phyloP scores from a whole-genome alignment of 768 basidiomycete species.

The Russula abietina region DNA sequence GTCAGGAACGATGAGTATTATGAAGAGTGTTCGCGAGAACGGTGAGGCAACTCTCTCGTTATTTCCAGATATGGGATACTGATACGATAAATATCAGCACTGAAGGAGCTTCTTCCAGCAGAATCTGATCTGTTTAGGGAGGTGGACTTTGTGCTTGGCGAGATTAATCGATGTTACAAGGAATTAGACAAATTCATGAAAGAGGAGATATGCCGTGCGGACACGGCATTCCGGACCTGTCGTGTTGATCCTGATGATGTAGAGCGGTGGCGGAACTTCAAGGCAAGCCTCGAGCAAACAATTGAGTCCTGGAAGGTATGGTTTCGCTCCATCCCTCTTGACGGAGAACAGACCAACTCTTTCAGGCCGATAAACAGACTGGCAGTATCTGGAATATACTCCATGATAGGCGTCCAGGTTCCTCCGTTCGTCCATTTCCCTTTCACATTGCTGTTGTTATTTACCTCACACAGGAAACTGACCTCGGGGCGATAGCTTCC shows the following conservation, averaged over 20 bases:
- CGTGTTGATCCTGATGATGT: neutral
- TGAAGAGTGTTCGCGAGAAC: neutral
- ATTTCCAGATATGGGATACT: neutral
- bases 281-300: neutral
- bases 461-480: neutral
- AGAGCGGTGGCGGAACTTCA: neutral
- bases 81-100: neutral
- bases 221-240: neutral
- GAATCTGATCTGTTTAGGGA: neutral
- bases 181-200: neutral
- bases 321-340: neutral
- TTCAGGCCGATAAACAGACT: neutral
- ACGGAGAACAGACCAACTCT: neutral
- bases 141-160: neutral
- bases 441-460: neutral
- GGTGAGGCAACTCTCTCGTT: neutral
- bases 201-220: neutral
- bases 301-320: neutral
- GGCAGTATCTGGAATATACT: neutral
- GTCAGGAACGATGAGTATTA: neutral
- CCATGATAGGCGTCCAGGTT: no score
- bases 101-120: neutral
- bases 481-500: neutral
- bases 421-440: neutral
- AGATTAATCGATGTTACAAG: neutral